Conservation (phyloP, 306 rosid genomes). For the Sindora glabra region DNA sequence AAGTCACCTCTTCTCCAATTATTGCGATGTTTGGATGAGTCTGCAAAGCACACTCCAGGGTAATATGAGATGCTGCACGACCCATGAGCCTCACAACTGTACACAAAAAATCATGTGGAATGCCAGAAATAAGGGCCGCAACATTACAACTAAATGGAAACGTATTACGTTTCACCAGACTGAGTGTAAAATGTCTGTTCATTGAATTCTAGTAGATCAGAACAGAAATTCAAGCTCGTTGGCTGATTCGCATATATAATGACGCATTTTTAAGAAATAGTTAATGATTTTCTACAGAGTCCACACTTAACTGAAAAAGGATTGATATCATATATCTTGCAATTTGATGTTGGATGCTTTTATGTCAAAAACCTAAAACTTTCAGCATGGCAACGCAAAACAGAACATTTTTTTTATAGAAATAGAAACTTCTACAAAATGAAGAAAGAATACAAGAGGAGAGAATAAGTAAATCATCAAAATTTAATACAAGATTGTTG, state of each 20-base stretch:
- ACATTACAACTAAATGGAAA: not conserved
- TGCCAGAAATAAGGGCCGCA: not conserved
- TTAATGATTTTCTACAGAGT: not conserved
- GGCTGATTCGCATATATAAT: not conserved
- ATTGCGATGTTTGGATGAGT: constrained; percentile 61
- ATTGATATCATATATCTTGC: not conserved
- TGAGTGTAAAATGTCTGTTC: no score
- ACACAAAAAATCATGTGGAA: not conserved
- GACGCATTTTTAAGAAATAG: not conserved
- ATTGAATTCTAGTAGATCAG: not conserved
- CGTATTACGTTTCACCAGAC: no score
- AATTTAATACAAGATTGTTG: no score
- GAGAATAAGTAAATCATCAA: no score
- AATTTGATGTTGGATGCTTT: not conserved
- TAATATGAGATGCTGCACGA: constrained; percentile 70
- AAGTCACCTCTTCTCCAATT: constrained; percentile 54
- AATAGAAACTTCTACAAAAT: no score
- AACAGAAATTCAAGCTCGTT: not conserved
- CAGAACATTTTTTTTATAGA: no score
- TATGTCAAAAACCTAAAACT: not conserved
- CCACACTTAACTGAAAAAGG: not conserved
- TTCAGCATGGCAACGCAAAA: not conserved
- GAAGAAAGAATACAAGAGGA: no score
- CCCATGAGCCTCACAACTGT: constrained; percentile 76
- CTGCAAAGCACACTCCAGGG: constrained; percentile 64